Evolutionary conservation across 805 yeast species (phyloP).

Genomic region (Wickerhamiella hasegawae): DNA sequence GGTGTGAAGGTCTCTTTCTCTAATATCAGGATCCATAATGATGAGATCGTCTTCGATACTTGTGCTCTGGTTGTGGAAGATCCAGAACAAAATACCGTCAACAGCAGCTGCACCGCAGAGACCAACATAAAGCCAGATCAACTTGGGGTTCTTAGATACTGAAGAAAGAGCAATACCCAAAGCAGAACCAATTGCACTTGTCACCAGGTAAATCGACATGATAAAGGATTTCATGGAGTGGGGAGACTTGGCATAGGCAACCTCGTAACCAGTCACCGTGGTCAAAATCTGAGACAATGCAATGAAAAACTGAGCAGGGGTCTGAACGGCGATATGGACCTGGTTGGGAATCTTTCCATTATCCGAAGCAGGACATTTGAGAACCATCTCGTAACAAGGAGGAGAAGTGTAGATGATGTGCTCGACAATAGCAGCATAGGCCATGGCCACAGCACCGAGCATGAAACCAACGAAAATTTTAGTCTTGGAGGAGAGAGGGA

Average conservation of each 20-base stretch:
- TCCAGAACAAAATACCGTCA: constrained; percentile 48
- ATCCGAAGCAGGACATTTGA: constrained; percentile 15
- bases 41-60: constrained; percentile 41
- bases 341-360: constrained; percentile 26
- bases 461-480: constrained; percentile 58
- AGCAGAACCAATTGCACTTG: constrained; percentile 63
- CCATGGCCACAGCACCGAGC: constrained; percentile 49
- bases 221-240: constrained; percentile 47
- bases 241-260: constrained; percentile 75
- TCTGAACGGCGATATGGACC: constrained; percentile 54
- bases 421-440: constrained; percentile 63
- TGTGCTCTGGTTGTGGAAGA: constrained; percentile 38
- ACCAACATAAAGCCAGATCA: constrained; percentile 53
- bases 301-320: constrained; percentile 57
- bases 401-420: constrained; percentile 50
- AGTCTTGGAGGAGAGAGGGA: constrained; percentile 52
- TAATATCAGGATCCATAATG: constrained; percentile 29
- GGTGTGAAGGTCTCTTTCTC: no score
- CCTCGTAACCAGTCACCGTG: constrained; percentile 67
- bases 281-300: constrained; percentile 68
- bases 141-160: constrained; percentile 51
- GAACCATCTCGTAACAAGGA: constrained; percentile 45
- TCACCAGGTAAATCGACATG: constrained; percentile 45
- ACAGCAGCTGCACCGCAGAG: constrained; percentile 41
- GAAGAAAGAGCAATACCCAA: constrained; percentile 58